Evolutionary conservation across 441 rosid species (phyloP).

Genomic region (Isatis lusitanica): DNA sequence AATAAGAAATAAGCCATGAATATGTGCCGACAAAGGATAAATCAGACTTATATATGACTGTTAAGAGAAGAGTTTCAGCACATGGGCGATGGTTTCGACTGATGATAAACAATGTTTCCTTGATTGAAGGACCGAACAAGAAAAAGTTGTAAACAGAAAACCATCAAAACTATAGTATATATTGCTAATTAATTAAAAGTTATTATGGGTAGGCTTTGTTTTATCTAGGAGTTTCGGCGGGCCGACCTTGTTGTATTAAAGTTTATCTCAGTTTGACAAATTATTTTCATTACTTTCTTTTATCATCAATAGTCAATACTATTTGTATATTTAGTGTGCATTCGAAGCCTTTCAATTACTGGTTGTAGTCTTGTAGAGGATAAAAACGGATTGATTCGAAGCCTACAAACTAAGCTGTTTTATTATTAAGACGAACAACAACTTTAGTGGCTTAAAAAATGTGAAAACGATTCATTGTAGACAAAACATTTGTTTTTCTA

Average conservation of each 20-base stretch:
- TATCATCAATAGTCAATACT: background rate
- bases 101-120: slow-evolving; percentile 28
- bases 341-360: background rate
- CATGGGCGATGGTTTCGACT: slow-evolving; percentile 35
- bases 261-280: slow-evolving; percentile 18
- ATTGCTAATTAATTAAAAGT: background rate
- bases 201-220: slow-evolving; percentile 22
- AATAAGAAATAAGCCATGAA: slow-evolving; percentile 4
- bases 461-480: background rate
- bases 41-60: slow-evolving; percentile 15
- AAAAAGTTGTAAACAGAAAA: background rate
- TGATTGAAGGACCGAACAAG: slow-evolving; percentile 23
- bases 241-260: slow-evolving; percentile 25
- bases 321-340: background rate
- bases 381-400: too few relatives aligned
- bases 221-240: slow-evolving; percentile 20
- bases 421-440: too few relatives aligned
- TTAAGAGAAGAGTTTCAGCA: slow-evolving; percentile 23
- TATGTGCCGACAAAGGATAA: slow-evolving; percentile 36
- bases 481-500: background rate
- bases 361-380: background rate
- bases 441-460: too few relatives aligned
- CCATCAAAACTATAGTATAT: background rate
- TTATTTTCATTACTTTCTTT: background rate
- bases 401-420: background rate